Base-by-base conservation (phyloP, 2,329 filamentous ascomycete species). In the Geosmithia flava region DNA sequence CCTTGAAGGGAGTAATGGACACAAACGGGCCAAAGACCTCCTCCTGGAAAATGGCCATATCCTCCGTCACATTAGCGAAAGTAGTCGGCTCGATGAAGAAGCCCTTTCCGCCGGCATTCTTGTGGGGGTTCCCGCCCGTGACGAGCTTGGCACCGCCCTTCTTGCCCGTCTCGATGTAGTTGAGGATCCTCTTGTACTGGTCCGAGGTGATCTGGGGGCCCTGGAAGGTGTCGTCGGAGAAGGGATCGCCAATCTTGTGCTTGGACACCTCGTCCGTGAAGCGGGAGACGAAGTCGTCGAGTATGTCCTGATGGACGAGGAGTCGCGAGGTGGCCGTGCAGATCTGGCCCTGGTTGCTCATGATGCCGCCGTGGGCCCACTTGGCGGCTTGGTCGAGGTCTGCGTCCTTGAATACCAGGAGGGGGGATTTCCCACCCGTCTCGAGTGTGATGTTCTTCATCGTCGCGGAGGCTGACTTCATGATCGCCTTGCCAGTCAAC, bases 401-500 rank as follows among this genome's bases (percentile, higher is more conserved):
- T 7, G 75, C 75, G 55, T 81, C 78, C 8, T 71, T 68, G 51
- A 81, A 81, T 15, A 81, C 70, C 13, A 81, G 55, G 5, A 78
- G 62, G 1, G 78, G 76, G 11, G 69, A 75, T 60, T 81, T 81
- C 48, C 78, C 78, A 43, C 77, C 78, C 13, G 74, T 74, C 59
- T 80, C 76, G 19, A 79, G 65, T 2, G 75, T 78, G 44, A 79
- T 70, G 56, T 76, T 77, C 62, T 79, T 79, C 56, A 75, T 62
- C 27, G 67, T 83, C 0, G 71, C 65, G 2, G 77, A 69, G 0
- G 83, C 81, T 63, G 74, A 68, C 55, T 80, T 80, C 80, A 85
- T 85, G 51, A 87, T 82, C 54, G 78, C 70, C 40, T 75, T 73
- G 8, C 78, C 83, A 1, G 83, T 86, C 2, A 67, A 68, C 1